These are phyloP conservation scores for Myxozyma geophila DNA, from an alignment of 805 yeast species.

Conservation along the genomic window DNA sequence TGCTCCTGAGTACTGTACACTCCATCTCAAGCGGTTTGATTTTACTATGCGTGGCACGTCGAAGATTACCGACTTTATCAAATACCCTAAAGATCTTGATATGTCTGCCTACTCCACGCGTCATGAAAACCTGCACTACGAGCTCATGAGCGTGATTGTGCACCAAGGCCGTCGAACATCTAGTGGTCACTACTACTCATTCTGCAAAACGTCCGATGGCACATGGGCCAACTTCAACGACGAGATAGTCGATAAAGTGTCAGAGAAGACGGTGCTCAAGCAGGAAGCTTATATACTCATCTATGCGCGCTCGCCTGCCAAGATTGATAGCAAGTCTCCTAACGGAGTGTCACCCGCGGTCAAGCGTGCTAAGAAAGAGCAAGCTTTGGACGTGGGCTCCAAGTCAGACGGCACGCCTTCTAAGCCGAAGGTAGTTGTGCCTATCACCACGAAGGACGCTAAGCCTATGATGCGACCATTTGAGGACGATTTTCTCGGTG, in stretches of 20 bases:
- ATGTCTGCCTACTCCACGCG: slow-evolving; percentile 57
- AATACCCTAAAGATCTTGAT: slow-evolving; percentile 78
- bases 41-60: slow-evolving; percentile 72
- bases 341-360: background rate
- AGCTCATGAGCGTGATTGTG: slow-evolving; percentile 79
- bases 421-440: background rate
- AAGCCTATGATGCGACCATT: background rate
- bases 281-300: slow-evolving; percentile 92
- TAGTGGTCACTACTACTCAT: slow-evolving; percentile 91
- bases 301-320: slow-evolving; percentile 54
- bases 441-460: background rate
- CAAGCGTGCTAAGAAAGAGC: background rate
- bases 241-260: slow-evolving; percentile 75
- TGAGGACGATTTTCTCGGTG: slow-evolving; percentile 23
- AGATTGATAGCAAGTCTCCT: background rate
- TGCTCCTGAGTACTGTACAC: slow-evolving; percentile 85
- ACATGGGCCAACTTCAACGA: slow-evolving; percentile 95
- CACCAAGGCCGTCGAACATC: slow-evolving; percentile 93
- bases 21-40: slow-evolving; percentile 89
- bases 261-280: slow-evolving; percentile 72
- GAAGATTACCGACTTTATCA: slow-evolving; percentile 84
- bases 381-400: background rate
- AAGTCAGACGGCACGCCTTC: background rate
- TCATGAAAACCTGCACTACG: slow-evolving; percentile 54
- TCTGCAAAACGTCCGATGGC: slow-evolving; percentile 89